phyloP scores from a whole-genome alignment of 768 basidiomycete genomes.

The Suillus placidus region DNA sequence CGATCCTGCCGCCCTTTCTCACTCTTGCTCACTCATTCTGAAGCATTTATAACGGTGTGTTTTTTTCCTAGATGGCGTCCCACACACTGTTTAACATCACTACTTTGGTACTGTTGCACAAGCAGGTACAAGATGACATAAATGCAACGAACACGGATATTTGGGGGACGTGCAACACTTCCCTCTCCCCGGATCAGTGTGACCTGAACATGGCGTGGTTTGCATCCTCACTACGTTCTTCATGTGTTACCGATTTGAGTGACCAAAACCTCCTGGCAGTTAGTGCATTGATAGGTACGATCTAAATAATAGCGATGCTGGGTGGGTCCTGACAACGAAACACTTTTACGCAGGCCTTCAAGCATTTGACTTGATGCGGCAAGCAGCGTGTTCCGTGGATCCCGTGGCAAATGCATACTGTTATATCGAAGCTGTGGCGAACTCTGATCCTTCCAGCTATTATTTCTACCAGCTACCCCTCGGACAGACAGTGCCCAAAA shows the following conservation, averaged over 20 bases:
- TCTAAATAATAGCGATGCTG: not conserved
- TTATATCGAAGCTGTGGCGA: slow-evolving; percentile 64
- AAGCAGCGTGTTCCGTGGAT: slow-evolving; percentile 61
- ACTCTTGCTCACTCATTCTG: slow-evolving; percentile 58
- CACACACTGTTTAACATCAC: slow-evolving; percentile 10
- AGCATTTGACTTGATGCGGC: slow-evolving; percentile 63
- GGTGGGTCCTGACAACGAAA: slow-evolving; percentile 1
- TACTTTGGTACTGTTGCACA: slow-evolving; percentile 1
- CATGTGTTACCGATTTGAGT: slow-evolving; percentile 60
- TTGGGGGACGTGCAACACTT: slow-evolving; percentile 83
- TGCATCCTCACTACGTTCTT: slow-evolving; percentile 45
- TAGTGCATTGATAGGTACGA: slow-evolving; percentile 58
- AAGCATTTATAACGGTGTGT: slow-evolving; percentile 57
- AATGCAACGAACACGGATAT: slow-evolving; percentile 66
- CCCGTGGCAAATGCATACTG: slow-evolving; percentile 68
- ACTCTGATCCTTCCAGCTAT: slow-evolving; percentile 62
- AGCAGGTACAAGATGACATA: slow-evolving; percentile 67
- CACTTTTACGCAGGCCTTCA: slow-evolving; percentile 50
- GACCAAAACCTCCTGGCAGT: slow-evolving; percentile 53
- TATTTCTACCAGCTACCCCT: slow-evolving; percentile 74
- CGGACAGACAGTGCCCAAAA: slow-evolving; percentile 54
- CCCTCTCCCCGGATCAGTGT: slow-evolving; percentile 51
- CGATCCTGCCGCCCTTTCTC: slow-evolving; percentile 80
- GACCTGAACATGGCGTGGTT: slow-evolving; percentile 70
- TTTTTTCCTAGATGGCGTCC: slow-evolving; percentile 5